Conservation (phyloP, 1,139 yeast genomes). For the Suhomyces anneliseae region DNA sequence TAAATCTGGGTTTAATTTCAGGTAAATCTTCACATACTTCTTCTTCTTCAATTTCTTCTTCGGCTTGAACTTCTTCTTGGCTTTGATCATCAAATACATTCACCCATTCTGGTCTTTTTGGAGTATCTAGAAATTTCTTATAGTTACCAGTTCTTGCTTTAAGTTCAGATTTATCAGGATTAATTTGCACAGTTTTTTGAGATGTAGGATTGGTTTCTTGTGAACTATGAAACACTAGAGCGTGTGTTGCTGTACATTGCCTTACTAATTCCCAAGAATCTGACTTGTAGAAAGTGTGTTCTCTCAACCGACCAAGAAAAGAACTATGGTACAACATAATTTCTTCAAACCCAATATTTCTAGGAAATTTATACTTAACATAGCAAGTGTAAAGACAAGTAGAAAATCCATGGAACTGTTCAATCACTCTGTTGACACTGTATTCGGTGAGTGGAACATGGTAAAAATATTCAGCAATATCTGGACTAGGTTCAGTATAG, state of each 20-base stretch:
- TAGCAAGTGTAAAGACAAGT: slow-evolving; percentile 1
- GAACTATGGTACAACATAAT: not conserved
- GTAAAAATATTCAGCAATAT: not conserved
- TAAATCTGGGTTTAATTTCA: not conserved
- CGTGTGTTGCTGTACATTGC: not conserved
- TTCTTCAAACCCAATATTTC: not conserved
- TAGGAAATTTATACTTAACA: not conserved
- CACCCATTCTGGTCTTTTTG: slow-evolving; percentile 5
- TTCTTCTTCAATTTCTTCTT: not conserved
- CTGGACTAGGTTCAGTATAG: slow-evolving; percentile 1
- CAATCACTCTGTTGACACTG: not conserved
- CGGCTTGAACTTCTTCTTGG: no score
- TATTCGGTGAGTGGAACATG: not conserved
- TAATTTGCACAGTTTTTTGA: slow-evolving; percentile 2
- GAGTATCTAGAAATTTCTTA: slow-evolving; percentile 2
- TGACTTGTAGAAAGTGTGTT: not conserved
- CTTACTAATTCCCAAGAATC: not conserved
- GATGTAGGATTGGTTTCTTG: not conserved
- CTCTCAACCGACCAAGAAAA: not conserved
- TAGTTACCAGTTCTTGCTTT: slow-evolving; percentile 7
- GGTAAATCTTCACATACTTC: not conserved
- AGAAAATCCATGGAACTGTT: slow-evolving; percentile 3
- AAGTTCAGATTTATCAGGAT: not conserved
- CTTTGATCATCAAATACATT: not conserved
- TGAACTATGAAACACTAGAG: not conserved